Percentiles rank a stretch among this genome's conserved stretches.
Conservation (phyloP, 495 filamentous ascomycete genomes). For the Hypomontagnella submonticulosa region DNA sequence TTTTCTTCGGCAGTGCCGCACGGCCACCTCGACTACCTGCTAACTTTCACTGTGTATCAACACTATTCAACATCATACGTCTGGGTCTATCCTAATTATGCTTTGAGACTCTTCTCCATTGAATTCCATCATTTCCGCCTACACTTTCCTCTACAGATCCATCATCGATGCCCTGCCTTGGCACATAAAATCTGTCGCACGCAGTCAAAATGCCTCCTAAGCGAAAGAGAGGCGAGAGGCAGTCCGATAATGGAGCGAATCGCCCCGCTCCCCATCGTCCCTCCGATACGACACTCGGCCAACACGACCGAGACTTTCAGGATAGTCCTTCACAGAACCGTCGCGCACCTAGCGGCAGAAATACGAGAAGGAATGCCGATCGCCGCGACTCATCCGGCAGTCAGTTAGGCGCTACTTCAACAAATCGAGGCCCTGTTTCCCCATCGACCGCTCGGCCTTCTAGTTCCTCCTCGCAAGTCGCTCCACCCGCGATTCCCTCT, state of each 20-base stretch:
- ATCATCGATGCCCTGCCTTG: conserved; percentile 40
- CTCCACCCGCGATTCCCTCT: conserved; percentile 41
- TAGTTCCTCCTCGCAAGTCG: conserved; percentile 56
- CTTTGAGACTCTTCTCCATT: conserved; percentile 21
- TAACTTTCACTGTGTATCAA: not conserved
- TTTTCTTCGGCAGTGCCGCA: conserved; percentile 24
- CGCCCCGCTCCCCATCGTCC: conserved; percentile 66
- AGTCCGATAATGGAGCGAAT: conserved; percentile 55
- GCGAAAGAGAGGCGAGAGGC: conserved; percentile 64
- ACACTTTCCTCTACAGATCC: conserved; percentile 15
- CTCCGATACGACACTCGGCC: conserved; percentile 57
- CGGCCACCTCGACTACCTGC: conserved; percentile 7
- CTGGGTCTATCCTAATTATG: conserved; percentile 26
- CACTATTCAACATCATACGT: conserved; percentile 5
- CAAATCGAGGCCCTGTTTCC: conserved; percentile 49
- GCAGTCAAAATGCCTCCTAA: conserved; percentile 60
- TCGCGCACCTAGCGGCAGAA: conserved; percentile 53
- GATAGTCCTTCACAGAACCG: conserved; percentile 50
- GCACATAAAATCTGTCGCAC: conserved; percentile 29
- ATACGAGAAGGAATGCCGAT: conserved; percentile 50
- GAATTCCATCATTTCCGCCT: conserved; percentile 8
- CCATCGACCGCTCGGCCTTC: conserved; percentile 55
- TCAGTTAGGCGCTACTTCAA: conserved; percentile 22
- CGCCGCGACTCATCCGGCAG: conserved; percentile 58
- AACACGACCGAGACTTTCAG: conserved; percentile 60